phyloP scores from a whole-genome alignment of 225 moss, liverwort and hornwort genomes.

The Climacium dendroides region DNA sequence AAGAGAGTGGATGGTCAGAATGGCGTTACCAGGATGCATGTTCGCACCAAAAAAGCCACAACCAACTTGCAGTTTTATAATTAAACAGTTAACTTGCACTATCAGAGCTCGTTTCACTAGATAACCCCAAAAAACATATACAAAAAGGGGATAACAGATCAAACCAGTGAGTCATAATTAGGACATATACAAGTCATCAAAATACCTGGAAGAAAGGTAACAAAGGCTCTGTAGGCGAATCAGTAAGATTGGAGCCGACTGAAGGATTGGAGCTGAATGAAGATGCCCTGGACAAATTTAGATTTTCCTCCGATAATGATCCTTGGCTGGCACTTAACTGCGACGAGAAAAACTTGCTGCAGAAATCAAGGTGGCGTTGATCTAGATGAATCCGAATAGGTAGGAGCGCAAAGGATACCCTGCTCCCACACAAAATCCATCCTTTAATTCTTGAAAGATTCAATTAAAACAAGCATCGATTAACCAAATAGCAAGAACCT shows the following conservation, averaged over 20 bases:
- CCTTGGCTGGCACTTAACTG: slow-evolving; percentile 26
- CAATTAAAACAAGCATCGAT: background rate
- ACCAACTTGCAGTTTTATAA: background rate
- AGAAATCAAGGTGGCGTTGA: slow-evolving; percentile 95
- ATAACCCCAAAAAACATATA: background rate
- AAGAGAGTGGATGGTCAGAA: background rate
- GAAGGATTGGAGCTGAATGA: slow-evolving; percentile 38
- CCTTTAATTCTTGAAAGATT: background rate
- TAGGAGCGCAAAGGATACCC: slow-evolving; percentile 70
- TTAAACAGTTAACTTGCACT: background rate
- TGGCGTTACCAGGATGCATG: background rate
- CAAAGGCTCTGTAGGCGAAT: slow-evolving; percentile 66
- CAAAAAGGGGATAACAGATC: background rate
- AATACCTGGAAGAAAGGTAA: slow-evolving; percentile 90
- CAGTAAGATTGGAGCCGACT: slow-evolving; percentile 42
- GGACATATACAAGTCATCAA: background rate
- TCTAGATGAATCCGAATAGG: slow-evolving; percentile 89
- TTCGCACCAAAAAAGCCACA: background rate
- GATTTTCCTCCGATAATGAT: slow-evolving; percentile 33
- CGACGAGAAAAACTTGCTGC: slow-evolving; percentile 71
- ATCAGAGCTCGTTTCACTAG: background rate
- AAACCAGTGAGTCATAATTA: background rate
- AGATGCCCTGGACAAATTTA: slow-evolving; percentile 28
- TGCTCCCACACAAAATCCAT: slow-evolving; percentile 22
- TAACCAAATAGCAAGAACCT: background rate